Base-by-base conservation (phyloP, 2,329 filamentous ascomycete genomes). In the Arthroderma sp. region DNA sequence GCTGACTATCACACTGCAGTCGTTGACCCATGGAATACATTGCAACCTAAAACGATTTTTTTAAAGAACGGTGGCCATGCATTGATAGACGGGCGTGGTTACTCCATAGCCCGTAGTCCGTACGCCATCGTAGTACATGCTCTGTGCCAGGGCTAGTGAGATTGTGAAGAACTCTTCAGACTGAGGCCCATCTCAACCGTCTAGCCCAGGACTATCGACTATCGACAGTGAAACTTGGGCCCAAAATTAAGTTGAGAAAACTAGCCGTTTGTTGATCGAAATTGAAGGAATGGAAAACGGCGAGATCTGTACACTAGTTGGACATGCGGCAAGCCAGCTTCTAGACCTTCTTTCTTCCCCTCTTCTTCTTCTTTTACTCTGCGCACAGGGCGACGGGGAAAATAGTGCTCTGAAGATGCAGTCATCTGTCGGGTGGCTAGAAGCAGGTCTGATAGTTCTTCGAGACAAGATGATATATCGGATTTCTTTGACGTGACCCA, bases 391-490 rank as follows among this genome's bases (percentile, higher is more conserved):
- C 15, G 44, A 28, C 5, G 44, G 17, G 23, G 21, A 19, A 33
- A 21, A 44, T n/a, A n/a, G n/a, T n/a, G n/a, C n/a, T 31, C 28
- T 3, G 4, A 7, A 31, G 3, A 31, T 31, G 28, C 7, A 7
- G n/a, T 13, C n/a, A 19, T 9, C 25, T 51, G 44, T 51, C 44
- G 44, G 17, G 44, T 51, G 44, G 44, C 44, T 51, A 51, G 44
- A 17, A 8, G 44, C 44, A 51, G n/a, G 44, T 31, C 28, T 51
- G 25, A 31, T 51, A 8, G 7, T 17, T 31, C n/a, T 33, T 51
- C 28, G 44, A 51, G 44, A 31, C 25, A 19, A 51, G 25, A 51
- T 51, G 44, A 51, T 51, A 51, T 51, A 51, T 51, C 44, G 44
- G 44, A 35, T 51, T 51, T 51, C 44, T 51, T 51, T 33, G 25